Evolutionary conservation across 208 protist species (phyloP).

Genomic region (Phytomonas francai): DNA sequence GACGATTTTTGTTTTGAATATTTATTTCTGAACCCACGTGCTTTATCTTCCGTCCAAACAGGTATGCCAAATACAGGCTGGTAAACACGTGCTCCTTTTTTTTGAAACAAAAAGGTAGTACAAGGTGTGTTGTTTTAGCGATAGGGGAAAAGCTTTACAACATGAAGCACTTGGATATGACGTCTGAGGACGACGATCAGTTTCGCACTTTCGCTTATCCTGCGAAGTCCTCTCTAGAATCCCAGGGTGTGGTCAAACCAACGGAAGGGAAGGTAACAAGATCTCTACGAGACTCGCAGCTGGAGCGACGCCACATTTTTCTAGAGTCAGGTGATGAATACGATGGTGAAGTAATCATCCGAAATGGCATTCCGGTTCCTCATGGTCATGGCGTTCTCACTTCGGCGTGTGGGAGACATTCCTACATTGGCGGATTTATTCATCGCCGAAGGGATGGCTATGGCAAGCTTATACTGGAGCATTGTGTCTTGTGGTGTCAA

Average conservation of each 20-base stretch:
- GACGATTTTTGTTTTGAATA: neutral
- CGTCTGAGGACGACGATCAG: neutral
- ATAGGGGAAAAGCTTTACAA: neutral
- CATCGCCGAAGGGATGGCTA: conserved; percentile 63
- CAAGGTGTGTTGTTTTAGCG: neutral
- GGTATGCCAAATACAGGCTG: neutral
- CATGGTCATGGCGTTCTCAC: conserved; percentile 54
- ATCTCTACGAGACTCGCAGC: neutral
- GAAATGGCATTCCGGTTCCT: conserved; percentile 31
- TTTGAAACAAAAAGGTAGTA: neutral
- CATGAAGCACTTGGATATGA: neutral
- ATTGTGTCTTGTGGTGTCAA: conserved; percentile 50
- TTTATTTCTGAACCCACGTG: neutral
- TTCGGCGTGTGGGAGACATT: conserved; percentile 29
- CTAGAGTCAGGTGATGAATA: conserved; percentile 63
- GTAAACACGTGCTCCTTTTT: neutral
- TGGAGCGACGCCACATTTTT: conserved; percentile 11
- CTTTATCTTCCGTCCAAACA: neutral
- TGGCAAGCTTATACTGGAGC: conserved; percentile 42
- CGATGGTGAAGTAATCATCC: conserved; percentile 29
- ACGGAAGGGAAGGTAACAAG: neutral
- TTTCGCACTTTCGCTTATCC: neutral
- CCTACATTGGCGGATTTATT: conserved; percentile 64
- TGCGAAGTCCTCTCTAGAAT: neutral
- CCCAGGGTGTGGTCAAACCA: neutral